A percentile compares a stretch with the other conserved stretches of the same genome.
Conservation (phyloP, 495 filamentous ascomycete species). For the Aspergillus taichungensis region DNA sequence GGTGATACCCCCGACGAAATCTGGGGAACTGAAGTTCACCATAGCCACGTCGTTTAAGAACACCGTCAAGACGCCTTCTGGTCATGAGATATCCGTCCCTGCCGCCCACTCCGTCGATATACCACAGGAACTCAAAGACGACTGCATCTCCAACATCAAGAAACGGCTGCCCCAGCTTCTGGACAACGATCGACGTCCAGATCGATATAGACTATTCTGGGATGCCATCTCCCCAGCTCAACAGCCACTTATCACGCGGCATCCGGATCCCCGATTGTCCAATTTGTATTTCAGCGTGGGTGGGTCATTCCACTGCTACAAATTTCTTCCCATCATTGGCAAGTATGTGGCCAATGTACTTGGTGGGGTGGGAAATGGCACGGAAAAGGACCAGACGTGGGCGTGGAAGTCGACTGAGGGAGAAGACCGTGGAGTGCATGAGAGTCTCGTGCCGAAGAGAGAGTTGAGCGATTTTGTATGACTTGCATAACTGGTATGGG, state of each 20-base stretch:
- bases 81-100: conserved; percentile 24
- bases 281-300: conserved; percentile 39
- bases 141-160: conserved; percentile 6
- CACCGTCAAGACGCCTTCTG: conserved; percentile 18
- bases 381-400: conserved; percentile 23
- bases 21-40: conserved; percentile 29
- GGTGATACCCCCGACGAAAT: conserved; percentile 23
- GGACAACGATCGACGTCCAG: conserved; percentile 11
- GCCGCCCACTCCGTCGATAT: conserved; percentile 9
- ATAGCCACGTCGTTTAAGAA: conserved; percentile 25
- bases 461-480: conserved; percentile 7
- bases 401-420: conserved; percentile 16
- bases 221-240: conserved; percentile 31
- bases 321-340: conserved; percentile 51
- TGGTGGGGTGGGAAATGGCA: conserved; percentile 17
- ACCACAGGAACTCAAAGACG: conserved; percentile 8
- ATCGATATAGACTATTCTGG: conserved; percentile 24
- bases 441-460: conserved; percentile 5
- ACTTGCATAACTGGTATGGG: neutral
- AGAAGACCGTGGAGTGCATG: conserved; percentile 4
- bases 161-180: conserved; percentile 13
- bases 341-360: conserved; percentile 48
- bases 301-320: conserved; percentile 44
- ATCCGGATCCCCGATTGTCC: conserved; percentile 25
- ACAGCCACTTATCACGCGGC: conserved; percentile 44